Conservation (phyloP, 768 basidiomycete species). For the Paxillus rubicundulus region DNA sequence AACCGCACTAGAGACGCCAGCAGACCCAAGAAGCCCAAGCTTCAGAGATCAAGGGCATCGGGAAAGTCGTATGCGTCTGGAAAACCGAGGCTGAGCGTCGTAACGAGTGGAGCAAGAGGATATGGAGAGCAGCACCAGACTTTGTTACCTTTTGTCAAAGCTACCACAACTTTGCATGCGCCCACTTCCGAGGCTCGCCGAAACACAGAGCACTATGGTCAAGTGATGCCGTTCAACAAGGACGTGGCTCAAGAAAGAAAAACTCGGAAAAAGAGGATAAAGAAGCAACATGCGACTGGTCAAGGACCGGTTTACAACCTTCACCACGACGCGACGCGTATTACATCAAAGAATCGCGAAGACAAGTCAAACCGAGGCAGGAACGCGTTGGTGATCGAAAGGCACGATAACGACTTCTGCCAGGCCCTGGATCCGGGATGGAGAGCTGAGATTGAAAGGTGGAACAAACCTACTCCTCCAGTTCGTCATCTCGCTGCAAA, state of each 20-base stretch:
- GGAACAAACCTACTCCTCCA: slow-evolving; percentile 23
- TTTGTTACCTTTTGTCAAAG: slow-evolving; percentile 34
- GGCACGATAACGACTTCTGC: slow-evolving; percentile 45
- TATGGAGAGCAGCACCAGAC: slow-evolving; percentile 38
- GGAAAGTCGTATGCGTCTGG: slow-evolving; percentile 11
- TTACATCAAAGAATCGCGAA: slow-evolving; percentile 32
- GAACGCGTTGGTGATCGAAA: slow-evolving; percentile 39
- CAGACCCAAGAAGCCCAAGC: slow-evolving; percentile 14
- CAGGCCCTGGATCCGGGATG: slow-evolving; percentile 40
- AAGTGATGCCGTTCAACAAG: slow-evolving; percentile 4
- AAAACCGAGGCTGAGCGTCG: slow-evolving; percentile 33
- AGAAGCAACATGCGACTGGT: slow-evolving; percentile 27
- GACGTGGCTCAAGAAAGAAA: slow-evolving; percentile 5
- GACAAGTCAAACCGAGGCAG: slow-evolving; percentile 4
- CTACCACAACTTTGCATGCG: slow-evolving; percentile 9
- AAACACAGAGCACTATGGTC: slow-evolving; percentile 9
- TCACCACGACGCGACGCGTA: slow-evolving; percentile 34
- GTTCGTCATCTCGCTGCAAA: slow-evolving; percentile 11
- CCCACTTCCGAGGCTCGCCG: slow-evolving; percentile 5
- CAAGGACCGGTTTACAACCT: slow-evolving; percentile 38
- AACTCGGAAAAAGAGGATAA: slow-evolving; percentile 24
- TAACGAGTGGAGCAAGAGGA: slow-evolving; percentile 36
- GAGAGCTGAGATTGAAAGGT: slow-evolving; percentile 32
- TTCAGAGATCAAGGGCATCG: slow-evolving; percentile 11
- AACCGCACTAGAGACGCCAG: slow-evolving; percentile 35